Base-by-base conservation (phyloP, 2,329 filamentous ascomycete species). In the Thermoascus crustaceus region DNA sequence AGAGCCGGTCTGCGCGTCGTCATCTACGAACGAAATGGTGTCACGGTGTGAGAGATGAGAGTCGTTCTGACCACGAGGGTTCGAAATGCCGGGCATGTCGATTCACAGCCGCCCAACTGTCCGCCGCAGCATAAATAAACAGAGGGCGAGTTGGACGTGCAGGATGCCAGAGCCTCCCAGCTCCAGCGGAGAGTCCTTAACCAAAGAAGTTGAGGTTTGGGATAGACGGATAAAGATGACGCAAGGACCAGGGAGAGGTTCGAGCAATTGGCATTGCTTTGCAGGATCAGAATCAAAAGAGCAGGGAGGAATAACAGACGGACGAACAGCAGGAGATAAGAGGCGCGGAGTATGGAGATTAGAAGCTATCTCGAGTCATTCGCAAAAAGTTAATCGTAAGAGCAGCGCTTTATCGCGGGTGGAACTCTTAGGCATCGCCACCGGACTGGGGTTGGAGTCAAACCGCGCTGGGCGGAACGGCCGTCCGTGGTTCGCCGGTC, bases 61-160 rank as follows among this genome's bases (percentile, higher is more conserved):
- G 37, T 57, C 48, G 36, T 49, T 48, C 30, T 54, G 54, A 23
- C 47, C 45, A 36, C 51, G 53, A 36, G 48, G 45, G 33, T 52
- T 46, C 34, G 58, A 39, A 24, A 57, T 50, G 23, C 48, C 55
- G n/a, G n/a, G n/a, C 57, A 53, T 52, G 19, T 21, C 17, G 17
- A 30, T 18, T 32, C n/a, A 20, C 16, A 19, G 13, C 13, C 26
- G 7, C 13, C 2, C 9, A 29, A 17, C 14, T 17, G 14, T 29
- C 14, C 13, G 26, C 7, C 8, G 26, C 26, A 29, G 26, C 26
- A 7, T 13, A 29, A 16, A 10, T 4, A 29, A 17, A 13, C 7
- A 17, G 13, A 29, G 14, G 14, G 26, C 26, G 14, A 29, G 11
- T 29, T 17, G n/a, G 13, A 29, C n/a, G 26, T 5, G 26, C 5